Evolutionary conservation across 1,284 basidiomycete species (phyloP).

Genomic region (Volvariella surrecta): DNA sequence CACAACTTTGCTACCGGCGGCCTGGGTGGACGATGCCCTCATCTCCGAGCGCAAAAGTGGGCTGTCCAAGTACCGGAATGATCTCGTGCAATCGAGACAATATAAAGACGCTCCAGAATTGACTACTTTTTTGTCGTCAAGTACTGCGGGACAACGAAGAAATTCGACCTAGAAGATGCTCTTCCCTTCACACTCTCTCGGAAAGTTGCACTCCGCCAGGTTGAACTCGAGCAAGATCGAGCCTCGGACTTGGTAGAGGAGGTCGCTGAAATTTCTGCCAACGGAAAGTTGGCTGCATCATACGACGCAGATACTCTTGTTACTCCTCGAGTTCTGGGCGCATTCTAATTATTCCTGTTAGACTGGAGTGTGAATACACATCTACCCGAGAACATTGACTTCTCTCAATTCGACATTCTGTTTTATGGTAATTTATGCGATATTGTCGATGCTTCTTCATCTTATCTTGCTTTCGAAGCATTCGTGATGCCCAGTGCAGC

Average conservation of each 20-base stretch:
- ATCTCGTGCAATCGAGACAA: conserved; percentile 25
- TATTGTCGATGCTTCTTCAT: not conserved
- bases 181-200: conserved; percentile 36
- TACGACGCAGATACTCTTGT: not conserved
- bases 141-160: conserved; percentile 13
- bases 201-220: conserved; percentile 27
- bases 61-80: conserved; percentile 32
- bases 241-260: conserved; percentile 11
- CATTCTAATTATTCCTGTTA: not conserved
- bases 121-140: conserved; percentile 28
- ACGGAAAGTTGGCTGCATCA: conserved; percentile 7
- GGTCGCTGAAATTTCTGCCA: conserved; percentile 25
- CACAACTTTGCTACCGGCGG: conserved; percentile 38
- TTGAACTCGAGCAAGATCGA: conserved; percentile 5
- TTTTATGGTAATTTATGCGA: conserved; percentile 51
- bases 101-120: conserved; percentile 25
- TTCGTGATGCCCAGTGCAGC: conserved; percentile 65
- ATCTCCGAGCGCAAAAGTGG: conserved; percentile 44
- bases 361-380: conserved; percentile 55
- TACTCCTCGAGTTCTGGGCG: too few relatives aligned
- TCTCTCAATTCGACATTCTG: conserved; percentile 62
- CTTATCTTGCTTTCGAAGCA: conserved; percentile 27
- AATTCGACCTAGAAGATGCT: conserved; percentile 33
- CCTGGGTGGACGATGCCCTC: conserved; percentile 44
- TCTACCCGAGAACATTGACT: conserved; percentile 64